phyloP scores from a whole-genome alignment of 371 early-diverging fungal genomes.

The Chytridiales sp. region DNA sequence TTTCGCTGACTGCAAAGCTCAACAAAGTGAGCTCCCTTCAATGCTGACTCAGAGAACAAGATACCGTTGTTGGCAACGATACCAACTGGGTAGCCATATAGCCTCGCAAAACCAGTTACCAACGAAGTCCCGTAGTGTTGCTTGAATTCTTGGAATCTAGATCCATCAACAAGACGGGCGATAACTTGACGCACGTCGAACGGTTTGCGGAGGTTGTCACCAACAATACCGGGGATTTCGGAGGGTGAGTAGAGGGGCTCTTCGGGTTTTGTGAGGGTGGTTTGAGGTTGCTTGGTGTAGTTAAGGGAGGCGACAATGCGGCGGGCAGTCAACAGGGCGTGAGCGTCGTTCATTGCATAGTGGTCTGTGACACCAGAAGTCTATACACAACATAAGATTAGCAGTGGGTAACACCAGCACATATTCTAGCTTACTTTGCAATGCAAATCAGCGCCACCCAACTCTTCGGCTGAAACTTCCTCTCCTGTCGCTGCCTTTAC shows the following conservation, averaged over 20 bases:
- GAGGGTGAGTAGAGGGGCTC: slow-evolving; percentile 81
- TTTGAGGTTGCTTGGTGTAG: slow-evolving; percentile 55
- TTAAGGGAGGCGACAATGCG: slow-evolving; percentile 85
- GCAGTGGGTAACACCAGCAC: neutral
- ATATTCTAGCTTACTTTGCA: slow-evolving; percentile 59
- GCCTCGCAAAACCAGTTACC: slow-evolving; percentile 92
- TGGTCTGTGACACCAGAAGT: slow-evolving; percentile 96
- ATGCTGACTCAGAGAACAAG: slow-evolving; percentile 90
- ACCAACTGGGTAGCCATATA: slow-evolving; percentile 93
- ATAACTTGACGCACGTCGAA: slow-evolving; percentile 92
- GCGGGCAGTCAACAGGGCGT: slow-evolving; percentile 87
- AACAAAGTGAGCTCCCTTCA: slow-evolving; percentile 97
- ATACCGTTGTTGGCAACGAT: slow-evolving; percentile 98
- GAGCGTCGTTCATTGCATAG: slow-evolving; percentile 86
- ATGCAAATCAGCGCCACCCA: slow-evolving; percentile 97
- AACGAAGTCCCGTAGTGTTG: slow-evolving; percentile 89
- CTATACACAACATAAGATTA: slow-evolving; percentile 20
- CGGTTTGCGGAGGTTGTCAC: slow-evolving; percentile 85
- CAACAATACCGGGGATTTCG: slow-evolving; percentile 95
- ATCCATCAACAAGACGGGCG: slow-evolving; percentile 94
- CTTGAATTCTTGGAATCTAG: slow-evolving; percentile 94
- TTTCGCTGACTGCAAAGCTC: slow-evolving; percentile 92
- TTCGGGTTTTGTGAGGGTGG: slow-evolving; percentile 49
- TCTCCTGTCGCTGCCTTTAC: slow-evolving; percentile 98
- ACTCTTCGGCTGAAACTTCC: slow-evolving; percentile 89